Percentiles rank a stretch among this genome's conserved stretches.
These are phyloP conservation scores for Fusarium sp. DNA, from an alignment of 2,329 filamentous ascomycete species.

Conservation along the genomic window DNA sequence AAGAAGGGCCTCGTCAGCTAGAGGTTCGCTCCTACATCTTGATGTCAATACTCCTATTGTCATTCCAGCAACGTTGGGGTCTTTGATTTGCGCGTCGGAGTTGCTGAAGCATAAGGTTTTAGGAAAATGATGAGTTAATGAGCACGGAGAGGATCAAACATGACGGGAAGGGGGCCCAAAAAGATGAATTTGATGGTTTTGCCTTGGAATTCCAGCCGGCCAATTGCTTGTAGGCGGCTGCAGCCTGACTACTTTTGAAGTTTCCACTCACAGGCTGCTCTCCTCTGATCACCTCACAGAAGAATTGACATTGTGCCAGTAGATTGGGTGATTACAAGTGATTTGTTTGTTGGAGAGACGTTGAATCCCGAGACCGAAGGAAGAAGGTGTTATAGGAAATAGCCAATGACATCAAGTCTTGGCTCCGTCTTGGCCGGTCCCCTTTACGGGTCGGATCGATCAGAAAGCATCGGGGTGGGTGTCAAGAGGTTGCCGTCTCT, in stretches of 20 bases:
- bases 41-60: conserved; percentile 34
- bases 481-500: not conserved
- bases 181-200: conserved; percentile 25
- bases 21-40: conserved; percentile 22
- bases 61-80: conserved; percentile 28
- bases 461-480: conserved; percentile 2
- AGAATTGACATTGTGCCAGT: not conserved
- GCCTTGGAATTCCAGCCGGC: conserved; percentile 6
- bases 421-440: conserved; percentile 25
- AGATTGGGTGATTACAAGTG: not conserved
- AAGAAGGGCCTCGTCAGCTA: conserved; percentile 55
- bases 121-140: conserved; percentile 41
- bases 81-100: conserved; percentile 34
- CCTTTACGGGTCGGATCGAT: conserved; percentile 11
- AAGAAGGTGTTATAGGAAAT: conserved; percentile 7
- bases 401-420: conserved; percentile 26
- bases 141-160: conserved; percentile 14
- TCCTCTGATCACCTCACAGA: conserved; percentile 1
- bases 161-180: conserved; percentile 16
- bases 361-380: conserved; percentile 14
- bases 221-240: not conserved
- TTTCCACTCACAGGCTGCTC: conserved; percentile 6
- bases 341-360: conserved; percentile 1
- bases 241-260: conserved; percentile 2
- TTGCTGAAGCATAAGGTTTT: conserved; percentile 32